A percentile compares a stretch with the other conserved stretches of the same genome.
Conservation (phyloP, 2,329 filamentous ascomycete genomes). For the Orbilia quercus region DNA sequence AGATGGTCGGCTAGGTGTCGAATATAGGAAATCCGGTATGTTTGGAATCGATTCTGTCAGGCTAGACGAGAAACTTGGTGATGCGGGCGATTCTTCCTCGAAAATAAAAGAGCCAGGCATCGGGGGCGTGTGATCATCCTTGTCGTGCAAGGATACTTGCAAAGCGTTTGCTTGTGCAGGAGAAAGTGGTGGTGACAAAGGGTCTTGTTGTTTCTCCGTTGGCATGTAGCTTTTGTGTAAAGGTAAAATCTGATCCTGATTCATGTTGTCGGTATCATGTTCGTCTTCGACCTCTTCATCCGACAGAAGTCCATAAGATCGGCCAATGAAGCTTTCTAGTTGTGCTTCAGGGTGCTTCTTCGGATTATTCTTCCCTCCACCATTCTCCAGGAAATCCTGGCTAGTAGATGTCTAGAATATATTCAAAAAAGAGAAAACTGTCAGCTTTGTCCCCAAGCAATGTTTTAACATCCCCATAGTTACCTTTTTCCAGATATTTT, state of each 20-base stretch:
- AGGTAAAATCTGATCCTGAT: slow-evolving; percentile 1
- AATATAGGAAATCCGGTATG: slow-evolving; percentile 39
- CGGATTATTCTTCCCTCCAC: neutral
- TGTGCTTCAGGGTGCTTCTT: slow-evolving; percentile 12
- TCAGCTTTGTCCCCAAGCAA: neutral
- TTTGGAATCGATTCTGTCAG: slow-evolving; percentile 39
- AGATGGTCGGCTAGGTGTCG: slow-evolving; percentile 36
- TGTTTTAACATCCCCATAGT: too few species aligned
- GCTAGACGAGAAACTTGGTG: slow-evolving; percentile 43
- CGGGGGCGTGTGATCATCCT: slow-evolving; percentile 10
- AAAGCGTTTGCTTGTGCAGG: neutral
- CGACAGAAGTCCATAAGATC: slow-evolving; percentile 48
- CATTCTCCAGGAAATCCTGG: slow-evolving; percentile 11
- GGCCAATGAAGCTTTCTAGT: slow-evolving; percentile 33
- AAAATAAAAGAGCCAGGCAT: slow-evolving; percentile 56
- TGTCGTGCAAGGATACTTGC: neutral
- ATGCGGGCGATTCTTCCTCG: slow-evolving; percentile 41
- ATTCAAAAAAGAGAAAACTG: neutral
- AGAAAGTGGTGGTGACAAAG: slow-evolving; percentile 45
- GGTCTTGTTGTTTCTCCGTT: slow-evolving; percentile 27
- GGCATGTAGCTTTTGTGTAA: slow-evolving; percentile 34
- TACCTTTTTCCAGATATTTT: slow-evolving; percentile 48
- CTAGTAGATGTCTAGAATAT: neutral
- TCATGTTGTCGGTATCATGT: neutral
- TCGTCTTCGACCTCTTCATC: slow-evolving; percentile 49